These are phyloP conservation scores for Clarireedia paspali DNA, from an alignment of 2,329 filamentous ascomycete species.

Conservation along the genomic window DNA sequence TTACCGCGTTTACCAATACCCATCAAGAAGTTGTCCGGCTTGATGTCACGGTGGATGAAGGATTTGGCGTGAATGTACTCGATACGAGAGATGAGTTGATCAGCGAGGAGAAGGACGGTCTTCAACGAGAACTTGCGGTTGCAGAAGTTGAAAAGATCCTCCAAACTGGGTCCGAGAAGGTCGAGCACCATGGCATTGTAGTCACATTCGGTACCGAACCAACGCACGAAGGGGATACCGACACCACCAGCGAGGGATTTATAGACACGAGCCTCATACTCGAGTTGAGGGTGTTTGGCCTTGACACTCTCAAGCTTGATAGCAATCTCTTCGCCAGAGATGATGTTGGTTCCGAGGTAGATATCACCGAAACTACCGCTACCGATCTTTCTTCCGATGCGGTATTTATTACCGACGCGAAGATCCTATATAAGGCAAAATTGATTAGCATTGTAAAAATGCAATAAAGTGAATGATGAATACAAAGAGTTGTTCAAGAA, in stretches of 20 bases:
- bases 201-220: conserved; percentile 99
- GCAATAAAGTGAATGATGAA: conserved; percentile 15
- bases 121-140: conserved; percentile 32
- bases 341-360: conserved; percentile 94
- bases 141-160: conserved; percentile 99
- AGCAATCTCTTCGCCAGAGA: conserved; percentile 98
- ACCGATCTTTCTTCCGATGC: conserved; percentile 98
- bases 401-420: conserved; percentile 95
- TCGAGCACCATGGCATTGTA: conserved; percentile 99
- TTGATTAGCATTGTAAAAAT: conserved; percentile 26
- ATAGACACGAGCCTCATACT: not conserved
- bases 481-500: not conserved
- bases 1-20: conserved; percentile 92
- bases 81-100: conserved; percentile 67
- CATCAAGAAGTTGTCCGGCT: conserved; percentile 98
- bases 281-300: not conserved
- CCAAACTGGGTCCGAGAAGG: conserved; percentile 86
- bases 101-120: conserved; percentile 61
- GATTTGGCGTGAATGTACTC: conserved; percentile 97
- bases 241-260: not conserved
- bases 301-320: conserved; percentile 85
- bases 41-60: conserved; percentile 97
- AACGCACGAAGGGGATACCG: conserved; percentile 32
- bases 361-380: conserved; percentile 98
- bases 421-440: conserved; percentile 98